A percentile compares a stretch with the other conserved stretches of the same genome.
Evolutionary conservation across 345 rosid genomes (phyloP).

Genomic region (Psidium friedrichsthalianum): DNA sequence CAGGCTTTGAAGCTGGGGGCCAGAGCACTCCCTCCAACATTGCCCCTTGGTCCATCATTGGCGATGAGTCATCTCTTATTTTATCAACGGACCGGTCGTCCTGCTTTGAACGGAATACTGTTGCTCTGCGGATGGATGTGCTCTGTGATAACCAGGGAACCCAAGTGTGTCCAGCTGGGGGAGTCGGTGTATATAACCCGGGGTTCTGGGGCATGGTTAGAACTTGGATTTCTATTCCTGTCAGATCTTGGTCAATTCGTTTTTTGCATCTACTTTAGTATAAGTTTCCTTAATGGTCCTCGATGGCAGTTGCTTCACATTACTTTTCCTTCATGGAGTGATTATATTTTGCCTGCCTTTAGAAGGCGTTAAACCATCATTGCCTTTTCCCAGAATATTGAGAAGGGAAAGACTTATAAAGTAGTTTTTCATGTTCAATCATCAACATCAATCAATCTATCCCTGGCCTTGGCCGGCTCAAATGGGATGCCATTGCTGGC

Average conservation of each 20-base stretch:
- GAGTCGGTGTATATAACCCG: constrained; percentile 89
- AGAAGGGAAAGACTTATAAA: constrained; percentile 68
- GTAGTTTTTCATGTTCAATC: constrained; percentile 67
- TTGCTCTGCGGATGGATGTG: constrained; percentile 81
- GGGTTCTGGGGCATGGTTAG: constrained; percentile 99
- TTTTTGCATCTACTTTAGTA: background rate
- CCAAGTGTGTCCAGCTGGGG: constrained; percentile 57
- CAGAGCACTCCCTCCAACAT: constrained; percentile 75
- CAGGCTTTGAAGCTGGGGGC: constrained; percentile 99
- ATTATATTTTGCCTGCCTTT: background rate
- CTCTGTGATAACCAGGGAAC: constrained; percentile 47
- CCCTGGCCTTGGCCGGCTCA: constrained; percentile 58
- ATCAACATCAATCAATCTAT: constrained; percentile 37
- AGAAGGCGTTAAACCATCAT: background rate
- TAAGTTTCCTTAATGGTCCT: background rate
- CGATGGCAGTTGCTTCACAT: background rate
- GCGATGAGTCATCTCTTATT: constrained; percentile 39
- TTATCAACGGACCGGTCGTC: constrained; percentile 90
- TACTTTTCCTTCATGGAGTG: background rate
- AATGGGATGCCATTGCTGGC: constrained; percentile 52
- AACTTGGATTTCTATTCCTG: background rate
- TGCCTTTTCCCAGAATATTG: constrained; percentile 44
- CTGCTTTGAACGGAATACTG: constrained; percentile 67
- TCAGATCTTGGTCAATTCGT: background rate
- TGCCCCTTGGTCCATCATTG: constrained; percentile 81